These are phyloP conservation scores for Pyrenophora seminiperda DNA, from an alignment of 2,329 filamentous ascomycete genomes.

Conservation along the genomic window DNA sequence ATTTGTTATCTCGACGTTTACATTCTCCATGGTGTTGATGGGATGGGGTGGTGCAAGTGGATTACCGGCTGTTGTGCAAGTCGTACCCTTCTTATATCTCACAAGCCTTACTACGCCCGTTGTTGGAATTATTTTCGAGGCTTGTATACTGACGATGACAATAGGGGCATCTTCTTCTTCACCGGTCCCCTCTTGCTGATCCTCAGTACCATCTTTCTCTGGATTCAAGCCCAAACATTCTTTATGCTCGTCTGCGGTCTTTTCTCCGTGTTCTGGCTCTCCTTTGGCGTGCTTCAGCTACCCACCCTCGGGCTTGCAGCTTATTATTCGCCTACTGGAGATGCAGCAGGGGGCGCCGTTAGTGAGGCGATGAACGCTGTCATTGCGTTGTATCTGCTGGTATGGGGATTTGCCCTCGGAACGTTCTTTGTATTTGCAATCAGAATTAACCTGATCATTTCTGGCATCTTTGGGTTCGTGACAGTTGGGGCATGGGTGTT, in stretches of 20 bases:
- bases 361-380: conserved; percentile 56
- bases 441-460: conserved; percentile 58
- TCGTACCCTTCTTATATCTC: neutral
- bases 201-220: conserved; percentile 58
- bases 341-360: conserved; percentile 52
- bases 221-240: conserved; percentile 49
- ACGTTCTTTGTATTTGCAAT: conserved; percentile 60
- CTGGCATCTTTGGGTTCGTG: conserved; percentile 56
- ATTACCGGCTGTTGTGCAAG: conserved; percentile 43
- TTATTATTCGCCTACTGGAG: conserved; percentile 51
- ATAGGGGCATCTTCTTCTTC: conserved; percentile 51
- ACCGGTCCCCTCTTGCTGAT: conserved; percentile 55
- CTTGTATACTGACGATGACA: neutral
- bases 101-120: too few relatives aligned
- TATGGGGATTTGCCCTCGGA: conserved; percentile 60
- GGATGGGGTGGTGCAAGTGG: conserved; percentile 48
- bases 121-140: too few relatives aligned
- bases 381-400: conserved; percentile 57
- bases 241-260: conserved; percentile 59
- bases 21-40: conserved; percentile 49
- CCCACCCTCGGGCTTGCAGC: conserved; percentile 55
- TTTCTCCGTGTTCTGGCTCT: conserved; percentile 58
- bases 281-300: conserved; percentile 58
- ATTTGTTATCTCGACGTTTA: conserved; percentile 50
- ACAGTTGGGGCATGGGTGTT: conserved; percentile 54